A percentile compares a stretch with the other conserved stretches of the same genome.
These are phyloP conservation scores for Panaeolus cyanescens DNA, from an alignment of 768 basidiomycete genomes.

Conservation along the genomic window DNA sequence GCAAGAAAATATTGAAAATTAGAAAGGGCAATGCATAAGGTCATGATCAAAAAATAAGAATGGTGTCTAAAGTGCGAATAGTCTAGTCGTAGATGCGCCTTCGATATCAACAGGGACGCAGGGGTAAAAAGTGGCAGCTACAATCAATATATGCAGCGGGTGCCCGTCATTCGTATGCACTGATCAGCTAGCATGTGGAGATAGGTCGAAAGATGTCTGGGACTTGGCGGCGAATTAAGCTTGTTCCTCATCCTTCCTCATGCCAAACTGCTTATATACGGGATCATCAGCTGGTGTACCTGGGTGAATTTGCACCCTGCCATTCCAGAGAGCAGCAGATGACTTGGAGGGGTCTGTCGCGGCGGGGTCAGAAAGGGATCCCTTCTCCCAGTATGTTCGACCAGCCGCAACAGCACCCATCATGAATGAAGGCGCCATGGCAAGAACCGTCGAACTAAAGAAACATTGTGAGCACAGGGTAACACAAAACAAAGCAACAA, in stretches of 20 bases:
- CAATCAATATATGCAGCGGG: not conserved
- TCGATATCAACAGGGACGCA: not conserved
- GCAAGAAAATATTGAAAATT: not conserved
- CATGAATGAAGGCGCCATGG: slow-evolving; percentile 54
- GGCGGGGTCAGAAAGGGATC: slow-evolving; percentile 73
- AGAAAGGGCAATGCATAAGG: not conserved
- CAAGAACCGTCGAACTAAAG: slow-evolving; percentile 36
- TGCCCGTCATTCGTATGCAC: not conserved
- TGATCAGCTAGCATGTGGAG: not conserved
- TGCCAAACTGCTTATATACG: slow-evolving; percentile 29
- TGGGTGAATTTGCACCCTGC: slow-evolving; percentile 86
- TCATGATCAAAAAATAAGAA: not conserved
- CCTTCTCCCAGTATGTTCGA: slow-evolving; percentile 63
- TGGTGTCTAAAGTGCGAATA: not conserved
- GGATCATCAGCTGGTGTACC: slow-evolving; percentile 75
- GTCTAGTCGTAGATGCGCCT: not conserved
- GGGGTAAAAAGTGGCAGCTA: not conserved
- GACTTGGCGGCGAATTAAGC: not conserved
- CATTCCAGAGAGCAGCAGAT: slow-evolving; percentile 82
- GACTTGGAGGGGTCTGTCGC: slow-evolving; percentile 77
- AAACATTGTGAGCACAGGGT: slow-evolving; percentile 7
- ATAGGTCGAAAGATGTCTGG: no score
- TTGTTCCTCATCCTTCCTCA: not conserved
- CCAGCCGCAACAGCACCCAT: slow-evolving; percentile 57
- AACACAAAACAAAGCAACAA: slow-evolving; percentile 2